phyloP scores from a whole-genome alignment of 306 rosid genomes.

The Rosa persica region DNA sequence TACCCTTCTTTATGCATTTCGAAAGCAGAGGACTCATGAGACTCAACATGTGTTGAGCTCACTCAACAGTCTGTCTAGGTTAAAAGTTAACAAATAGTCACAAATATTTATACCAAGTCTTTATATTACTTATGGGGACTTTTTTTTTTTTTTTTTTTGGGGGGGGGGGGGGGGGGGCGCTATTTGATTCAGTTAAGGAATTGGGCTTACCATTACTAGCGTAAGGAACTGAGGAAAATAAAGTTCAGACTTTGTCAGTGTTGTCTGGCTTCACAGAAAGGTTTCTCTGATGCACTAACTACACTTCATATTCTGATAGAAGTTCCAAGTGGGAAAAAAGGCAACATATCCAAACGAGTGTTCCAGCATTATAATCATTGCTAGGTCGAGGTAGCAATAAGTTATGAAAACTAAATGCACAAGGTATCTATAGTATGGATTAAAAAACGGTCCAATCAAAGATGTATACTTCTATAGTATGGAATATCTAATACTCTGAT shows the following conservation, averaged over 20 bases:
- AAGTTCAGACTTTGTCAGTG: too few relatives aligned
- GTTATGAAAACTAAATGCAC: not conserved
- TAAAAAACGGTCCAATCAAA: not conserved
- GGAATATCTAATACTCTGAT: not conserved
- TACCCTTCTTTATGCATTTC: not conserved
- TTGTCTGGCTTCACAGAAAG: not conserved
- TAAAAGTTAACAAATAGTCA: not conserved
- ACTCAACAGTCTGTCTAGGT: not conserved
- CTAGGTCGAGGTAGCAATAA: not conserved
- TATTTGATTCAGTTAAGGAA: too few relatives aligned
- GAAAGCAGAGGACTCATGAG: not conserved
- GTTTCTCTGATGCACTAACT: not conserved
- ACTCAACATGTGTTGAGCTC: not conserved
- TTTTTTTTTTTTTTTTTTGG: too few relatives aligned
- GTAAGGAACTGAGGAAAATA: too few relatives aligned
- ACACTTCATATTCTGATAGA: not conserved
- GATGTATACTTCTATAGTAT: not conserved
- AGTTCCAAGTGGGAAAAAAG: not conserved
- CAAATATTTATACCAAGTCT: too few relatives aligned
- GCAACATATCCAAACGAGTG: not conserved
- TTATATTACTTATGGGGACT: too few relatives aligned
- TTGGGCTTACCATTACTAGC: too few relatives aligned
- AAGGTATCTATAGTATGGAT: not conserved
- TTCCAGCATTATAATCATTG: not conserved
- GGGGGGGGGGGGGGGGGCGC: too few relatives aligned